Conservation (phyloP, 2,329 filamentous ascomycete genomes). For the Aphanocladium album region DNA sequence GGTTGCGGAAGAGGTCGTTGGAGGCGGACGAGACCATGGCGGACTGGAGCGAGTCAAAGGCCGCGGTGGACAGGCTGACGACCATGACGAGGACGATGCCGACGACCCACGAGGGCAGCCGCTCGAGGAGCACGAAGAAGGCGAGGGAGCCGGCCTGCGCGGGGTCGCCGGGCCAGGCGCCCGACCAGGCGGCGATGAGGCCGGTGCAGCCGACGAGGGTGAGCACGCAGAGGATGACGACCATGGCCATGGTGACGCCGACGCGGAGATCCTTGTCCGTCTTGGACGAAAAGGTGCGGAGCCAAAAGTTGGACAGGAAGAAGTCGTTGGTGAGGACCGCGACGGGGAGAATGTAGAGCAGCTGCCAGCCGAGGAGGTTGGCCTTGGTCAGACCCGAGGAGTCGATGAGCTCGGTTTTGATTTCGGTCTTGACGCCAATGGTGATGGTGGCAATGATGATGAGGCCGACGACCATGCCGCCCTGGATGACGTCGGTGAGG, state of each 20-base stretch:
- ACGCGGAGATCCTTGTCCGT: conserved; percentile 75
- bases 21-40: conserved; percentile 82
- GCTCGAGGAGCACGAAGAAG: conserved; percentile 69
- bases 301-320: conserved; percentile 80
- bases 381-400: conserved; percentile 64
- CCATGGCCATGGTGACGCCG: conserved; percentile 63
- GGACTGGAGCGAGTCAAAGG: conserved; percentile 76
- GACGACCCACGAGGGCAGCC: conserved; percentile 74
- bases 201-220: conserved; percentile 69
- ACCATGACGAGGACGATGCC: conserved; percentile 79
- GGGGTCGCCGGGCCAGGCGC: conserved; percentile 60
- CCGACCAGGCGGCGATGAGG: conserved; percentile 73
- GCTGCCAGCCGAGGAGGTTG: conserved; percentile 74
- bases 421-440: conserved; percentile 69
- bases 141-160: conserved; percentile 58
- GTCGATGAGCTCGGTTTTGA: conserved; percentile 63
- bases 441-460: conserved; percentile 72
- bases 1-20: conserved; percentile 81
- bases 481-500: conserved; percentile 77
- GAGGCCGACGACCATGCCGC: conserved; percentile 68
- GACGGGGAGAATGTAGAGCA: conserved; percentile 77
- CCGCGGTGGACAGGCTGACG: conserved; percentile 67
- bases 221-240: conserved; percentile 62
- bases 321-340: conserved; percentile 82
- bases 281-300: conserved; percentile 74